phyloP scores from a whole-genome alignment of 257 asterid genomes.

The Datura wrightii region DNA sequence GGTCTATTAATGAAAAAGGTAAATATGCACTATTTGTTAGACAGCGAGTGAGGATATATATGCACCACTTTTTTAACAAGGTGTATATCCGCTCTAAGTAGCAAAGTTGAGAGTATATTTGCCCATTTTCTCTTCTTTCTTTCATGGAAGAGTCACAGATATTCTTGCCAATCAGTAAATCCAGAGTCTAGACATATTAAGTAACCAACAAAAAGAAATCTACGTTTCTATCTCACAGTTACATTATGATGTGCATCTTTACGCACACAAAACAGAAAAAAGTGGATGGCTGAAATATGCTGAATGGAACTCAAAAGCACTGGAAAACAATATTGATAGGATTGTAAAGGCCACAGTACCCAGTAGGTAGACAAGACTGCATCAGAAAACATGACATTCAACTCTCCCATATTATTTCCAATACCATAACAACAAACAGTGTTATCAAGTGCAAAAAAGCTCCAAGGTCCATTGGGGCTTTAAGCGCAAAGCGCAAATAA shows the following conservation, averaged over 20 bases:
- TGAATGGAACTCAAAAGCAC: not conserved
- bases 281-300: constrained; percentile 5
- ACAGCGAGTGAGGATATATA: too few relatives aligned
- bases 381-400: constrained; percentile 14
- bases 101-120: too few relatives aligned
- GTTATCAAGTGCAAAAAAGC: too few relatives aligned
- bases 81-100: too few relatives aligned
- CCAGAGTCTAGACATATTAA: constrained; percentile 18
- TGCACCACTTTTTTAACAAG: too few relatives aligned
- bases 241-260: constrained; percentile 11
- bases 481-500: too few relatives aligned
- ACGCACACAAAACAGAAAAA: not conserved
- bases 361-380: constrained; percentile 15
- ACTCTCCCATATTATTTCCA: constrained; percentile 18
- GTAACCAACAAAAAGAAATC: not conserved
- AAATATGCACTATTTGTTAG: too few relatives aligned
- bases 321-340: constrained; percentile 13
- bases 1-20: too few relatives aligned
- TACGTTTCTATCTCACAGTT: not conserved
- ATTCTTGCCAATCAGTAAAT: constrained; percentile 15
- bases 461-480: too few relatives aligned
- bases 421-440: not conserved
- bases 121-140: not conserved
- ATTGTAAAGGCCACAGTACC: constrained; percentile 8
- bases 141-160: not conserved